Conservation (phyloP, 257 asterid species). For the Solanum appendiculatum region DNA sequence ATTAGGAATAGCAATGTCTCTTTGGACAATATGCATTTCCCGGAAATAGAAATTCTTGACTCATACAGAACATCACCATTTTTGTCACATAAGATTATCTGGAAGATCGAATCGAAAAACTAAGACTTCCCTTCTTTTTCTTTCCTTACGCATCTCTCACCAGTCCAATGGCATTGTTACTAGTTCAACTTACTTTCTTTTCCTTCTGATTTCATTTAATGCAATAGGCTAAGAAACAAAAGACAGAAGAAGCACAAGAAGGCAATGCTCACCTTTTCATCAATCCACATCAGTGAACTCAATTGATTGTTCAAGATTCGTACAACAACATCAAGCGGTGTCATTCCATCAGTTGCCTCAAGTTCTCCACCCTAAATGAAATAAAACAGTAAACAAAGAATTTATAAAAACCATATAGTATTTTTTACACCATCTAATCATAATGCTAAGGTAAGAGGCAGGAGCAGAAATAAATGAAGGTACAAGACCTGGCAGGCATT, state of each 20-base stretch:
- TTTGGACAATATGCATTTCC: background rate
- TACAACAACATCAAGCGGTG: conserved; percentile 80
- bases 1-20: background rate
- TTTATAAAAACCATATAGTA: background rate
- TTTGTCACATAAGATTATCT: background rate
- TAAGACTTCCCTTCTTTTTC: background rate
- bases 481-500: conserved; percentile 62
- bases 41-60: no score
- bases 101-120: background rate
- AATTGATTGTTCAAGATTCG: conserved; percentile 85
- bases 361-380: conserved; percentile 76
- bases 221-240: background rate
- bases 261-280: conserved; percentile 69
- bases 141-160: background rate
- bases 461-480: background rate
- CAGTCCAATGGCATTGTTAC: background rate
- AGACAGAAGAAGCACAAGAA: background rate
- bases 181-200: background rate
- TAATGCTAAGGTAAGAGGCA: background rate
- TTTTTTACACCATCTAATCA: background rate
- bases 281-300: conserved; percentile 89
- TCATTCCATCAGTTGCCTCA: conserved; percentile 64
- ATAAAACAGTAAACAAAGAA: background rate
- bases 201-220: background rate
- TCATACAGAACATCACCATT: background rate